phyloP scores from a whole-genome alignment of 2,329 filamentous ascomycete species.

The Furcasterigmium furcatum region DNA sequence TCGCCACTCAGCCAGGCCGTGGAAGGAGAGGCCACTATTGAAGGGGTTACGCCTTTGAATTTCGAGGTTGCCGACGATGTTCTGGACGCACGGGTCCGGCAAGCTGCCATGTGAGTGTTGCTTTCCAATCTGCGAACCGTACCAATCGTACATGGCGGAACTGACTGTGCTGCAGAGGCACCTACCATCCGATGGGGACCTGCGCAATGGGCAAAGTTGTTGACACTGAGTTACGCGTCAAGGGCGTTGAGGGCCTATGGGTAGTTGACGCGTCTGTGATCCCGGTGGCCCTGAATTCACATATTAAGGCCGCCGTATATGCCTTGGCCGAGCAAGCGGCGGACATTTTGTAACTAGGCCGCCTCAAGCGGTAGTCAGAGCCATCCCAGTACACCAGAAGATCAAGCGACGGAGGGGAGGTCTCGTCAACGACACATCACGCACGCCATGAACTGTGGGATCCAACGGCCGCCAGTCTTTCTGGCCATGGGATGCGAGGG shows the following conservation, averaged over 20 bases:
- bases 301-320: conserved; percentile 21
- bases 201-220: conserved; percentile 39
- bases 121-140: background rate
- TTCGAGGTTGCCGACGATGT: conserved; percentile 5
- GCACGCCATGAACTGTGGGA: too few relatives aligned
- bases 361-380: too few relatives aligned
- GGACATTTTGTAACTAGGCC: background rate
- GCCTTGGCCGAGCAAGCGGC: conserved; percentile 24
- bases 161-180: background rate
- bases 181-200: conserved; percentile 20
- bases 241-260: conserved; percentile 47
- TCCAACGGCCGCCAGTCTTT: too few relatives aligned
- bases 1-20: conserved; percentile 8
- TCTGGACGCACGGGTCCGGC: background rate
- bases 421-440: too few relatives aligned
- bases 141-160: background rate
- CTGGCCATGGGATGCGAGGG: too few relatives aligned
- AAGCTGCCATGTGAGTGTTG: background rate
- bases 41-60: background rate
- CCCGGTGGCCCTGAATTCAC: conserved; percentile 28
- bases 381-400: too few relatives aligned
- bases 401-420: too few relatives aligned
- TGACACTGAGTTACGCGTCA: conserved; percentile 51
- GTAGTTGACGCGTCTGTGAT: conserved; percentile 58
- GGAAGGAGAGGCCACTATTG: background rate